Conservation (phyloP, 345 rosid species). For the Conringia planisiliqua region DNA sequence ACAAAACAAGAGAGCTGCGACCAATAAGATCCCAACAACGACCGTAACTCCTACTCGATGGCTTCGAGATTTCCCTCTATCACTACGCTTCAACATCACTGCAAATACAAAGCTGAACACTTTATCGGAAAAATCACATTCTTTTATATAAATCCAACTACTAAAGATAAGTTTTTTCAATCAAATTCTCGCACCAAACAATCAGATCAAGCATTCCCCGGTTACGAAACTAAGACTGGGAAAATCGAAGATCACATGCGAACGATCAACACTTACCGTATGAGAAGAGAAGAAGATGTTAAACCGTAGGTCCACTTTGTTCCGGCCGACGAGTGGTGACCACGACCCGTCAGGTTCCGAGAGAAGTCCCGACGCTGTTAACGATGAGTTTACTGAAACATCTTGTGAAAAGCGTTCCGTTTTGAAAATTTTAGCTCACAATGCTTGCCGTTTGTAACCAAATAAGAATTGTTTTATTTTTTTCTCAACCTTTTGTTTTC, state of each 20-base stretch:
- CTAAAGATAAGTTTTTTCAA: background rate
- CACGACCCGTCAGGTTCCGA: background rate
- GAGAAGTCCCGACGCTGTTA: too few relatives aligned
- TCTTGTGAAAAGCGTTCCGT: background rate
- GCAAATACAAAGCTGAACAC: background rate
- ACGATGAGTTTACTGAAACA: background rate
- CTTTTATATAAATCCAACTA: background rate
- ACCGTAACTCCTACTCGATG: conserved; percentile 33
- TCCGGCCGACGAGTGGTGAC: background rate
- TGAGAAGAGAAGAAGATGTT: background rate
- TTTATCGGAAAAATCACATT: background rate
- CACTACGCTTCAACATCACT: conserved; percentile 65
- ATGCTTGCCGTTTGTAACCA: too few relatives aligned
- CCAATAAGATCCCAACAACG: conserved; percentile 23
- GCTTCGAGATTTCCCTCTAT: conserved; percentile 38
- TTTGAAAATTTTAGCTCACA: background rate
- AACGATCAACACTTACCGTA: conserved; percentile 7
- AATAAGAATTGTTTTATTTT: too few relatives aligned
- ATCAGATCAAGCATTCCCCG: background rate
- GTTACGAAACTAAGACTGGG: background rate
- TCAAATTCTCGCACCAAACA: too few relatives aligned
- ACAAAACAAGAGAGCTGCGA: conserved; percentile 24
- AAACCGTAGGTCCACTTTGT: background rate
- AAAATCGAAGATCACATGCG: background rate
- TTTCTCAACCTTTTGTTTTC: too few relatives aligned